A percentile compares a stretch with the other conserved stretches of the same genome.
Conservation (phyloP, 208 protist genomes). For the Porcisia hertigi region DNA sequence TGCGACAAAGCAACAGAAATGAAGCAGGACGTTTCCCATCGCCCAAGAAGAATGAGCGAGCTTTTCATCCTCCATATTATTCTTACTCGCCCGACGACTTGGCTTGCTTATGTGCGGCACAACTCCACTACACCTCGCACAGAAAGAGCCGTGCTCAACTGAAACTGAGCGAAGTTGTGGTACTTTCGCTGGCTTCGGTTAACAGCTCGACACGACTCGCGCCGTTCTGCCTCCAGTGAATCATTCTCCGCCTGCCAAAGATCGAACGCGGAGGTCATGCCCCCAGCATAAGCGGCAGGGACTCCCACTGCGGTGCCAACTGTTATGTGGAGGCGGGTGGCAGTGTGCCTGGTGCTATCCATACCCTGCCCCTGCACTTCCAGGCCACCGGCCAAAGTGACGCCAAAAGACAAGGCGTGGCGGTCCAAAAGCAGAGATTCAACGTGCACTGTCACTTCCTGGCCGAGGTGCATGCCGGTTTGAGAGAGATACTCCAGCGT, state of each 20-base stretch:
- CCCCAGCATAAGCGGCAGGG: constrained; percentile 46
- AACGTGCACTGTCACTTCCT: constrained; percentile 39
- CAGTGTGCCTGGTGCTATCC: constrained; percentile 5
- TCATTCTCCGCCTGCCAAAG: constrained; percentile 60
- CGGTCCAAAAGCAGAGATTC: constrained; percentile 70
- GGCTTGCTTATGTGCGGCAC: not conserved
- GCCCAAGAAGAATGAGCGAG: not conserved
- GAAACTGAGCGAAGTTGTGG: constrained; percentile 71
- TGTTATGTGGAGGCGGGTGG: constrained; percentile 65
- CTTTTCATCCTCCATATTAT: not conserved
- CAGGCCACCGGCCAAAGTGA: constrained; percentile 8
- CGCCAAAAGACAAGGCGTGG: constrained; percentile 57
- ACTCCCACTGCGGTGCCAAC: constrained; percentile 40
- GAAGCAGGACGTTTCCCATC: not conserved
- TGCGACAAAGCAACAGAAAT: not conserved
- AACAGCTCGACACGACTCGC: constrained; percentile 17
- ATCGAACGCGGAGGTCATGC: constrained; percentile 58
- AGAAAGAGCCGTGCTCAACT: constrained; percentile 15
- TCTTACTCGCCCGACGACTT: not conserved
- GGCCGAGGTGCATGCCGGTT: constrained; percentile 28
- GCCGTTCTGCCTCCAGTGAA: constrained; percentile 28
- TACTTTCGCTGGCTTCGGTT: constrained; percentile 84
- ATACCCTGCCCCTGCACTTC: constrained; percentile 8
- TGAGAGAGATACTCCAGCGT: constrained; percentile 20
- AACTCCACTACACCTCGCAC: constrained; percentile 29